A percentile compares a stretch with the other conserved stretches of the same genome.
These are phyloP conservation scores for Ilex asprella DNA, from an alignment of 257 asterid species.

Conservation along the genomic window DNA sequence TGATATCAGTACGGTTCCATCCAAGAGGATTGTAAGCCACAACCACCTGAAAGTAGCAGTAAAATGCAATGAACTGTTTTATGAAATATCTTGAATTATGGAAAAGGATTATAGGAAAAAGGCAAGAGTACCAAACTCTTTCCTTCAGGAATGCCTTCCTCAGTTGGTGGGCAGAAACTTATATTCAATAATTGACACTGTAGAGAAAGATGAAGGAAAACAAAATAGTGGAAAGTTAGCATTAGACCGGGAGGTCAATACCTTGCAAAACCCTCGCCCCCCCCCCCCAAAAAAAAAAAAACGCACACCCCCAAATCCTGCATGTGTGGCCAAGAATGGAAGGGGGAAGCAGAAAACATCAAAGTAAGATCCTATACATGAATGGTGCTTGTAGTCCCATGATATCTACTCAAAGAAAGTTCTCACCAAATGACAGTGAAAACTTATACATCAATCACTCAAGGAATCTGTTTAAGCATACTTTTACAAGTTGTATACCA, in stretches of 20 bases:
- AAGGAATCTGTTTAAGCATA: too few species aligned
- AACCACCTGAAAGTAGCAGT: conserved; percentile 45
- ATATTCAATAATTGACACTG: conserved; percentile 82
- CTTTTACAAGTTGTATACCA: too few species aligned
- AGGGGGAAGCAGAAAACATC: too few species aligned
- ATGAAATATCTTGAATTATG: not conserved
- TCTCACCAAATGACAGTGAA: too few species aligned
- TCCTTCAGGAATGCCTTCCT: conserved; percentile 48
- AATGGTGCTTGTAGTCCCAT: too few species aligned
- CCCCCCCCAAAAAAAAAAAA: too few species aligned
- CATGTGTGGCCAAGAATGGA: too few species aligned
- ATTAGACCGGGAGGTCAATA: conserved; percentile 9
- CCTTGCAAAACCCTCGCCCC: too few species aligned
- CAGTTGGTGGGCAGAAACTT: conserved; percentile 83
- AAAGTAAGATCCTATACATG: too few species aligned
- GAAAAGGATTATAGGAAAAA: conserved; percentile 13
- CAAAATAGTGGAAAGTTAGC: not conserved
- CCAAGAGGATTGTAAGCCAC: conserved; percentile 85
- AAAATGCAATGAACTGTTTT: not conserved
- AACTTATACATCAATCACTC: too few species aligned
- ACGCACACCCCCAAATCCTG: too few species aligned
- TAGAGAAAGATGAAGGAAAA: conserved; percentile 6
- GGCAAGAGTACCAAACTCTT: conserved; percentile 56
- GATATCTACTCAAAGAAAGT: too few species aligned
- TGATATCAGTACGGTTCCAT: conserved; percentile 64